Evolutionary conservation across 768 basidiomycete species (phyloP).

Genomic region (Tylopilus intermedius): DNA sequence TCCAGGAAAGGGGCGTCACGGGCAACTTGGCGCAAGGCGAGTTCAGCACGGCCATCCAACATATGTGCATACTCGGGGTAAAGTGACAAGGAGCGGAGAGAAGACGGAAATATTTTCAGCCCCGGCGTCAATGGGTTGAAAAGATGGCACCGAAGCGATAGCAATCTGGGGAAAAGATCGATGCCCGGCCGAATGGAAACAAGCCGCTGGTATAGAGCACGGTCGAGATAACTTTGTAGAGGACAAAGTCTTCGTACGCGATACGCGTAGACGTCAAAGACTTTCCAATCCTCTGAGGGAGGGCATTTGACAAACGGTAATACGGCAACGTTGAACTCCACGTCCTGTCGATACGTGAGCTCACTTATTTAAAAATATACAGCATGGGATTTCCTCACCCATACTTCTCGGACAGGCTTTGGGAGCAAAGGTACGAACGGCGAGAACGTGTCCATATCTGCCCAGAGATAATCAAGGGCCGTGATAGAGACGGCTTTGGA

Average conservation of each 20-base stretch:
- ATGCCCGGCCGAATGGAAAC: slow-evolving; percentile 7
- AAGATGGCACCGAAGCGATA: slow-evolving; percentile 11
- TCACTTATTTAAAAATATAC: neutral
- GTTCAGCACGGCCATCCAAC: slow-evolving; percentile 12
- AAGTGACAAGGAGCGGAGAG: slow-evolving; percentile 9
- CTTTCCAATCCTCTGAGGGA: slow-evolving; percentile 10
- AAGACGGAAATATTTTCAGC: slow-evolving; percentile 14
- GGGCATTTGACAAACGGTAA: slow-evolving; percentile 11
- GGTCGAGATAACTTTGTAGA: slow-evolving; percentile 3
- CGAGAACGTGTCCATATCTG: slow-evolving; percentile 15
- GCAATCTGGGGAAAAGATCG: slow-evolving; percentile 13
- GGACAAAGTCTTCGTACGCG: slow-evolving; percentile 14
- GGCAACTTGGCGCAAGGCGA: slow-evolving; percentile 14
- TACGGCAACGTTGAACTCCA: slow-evolving; percentile 2
- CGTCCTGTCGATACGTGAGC: slow-evolving; percentile 2
- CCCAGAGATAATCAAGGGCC: slow-evolving; percentile 18
- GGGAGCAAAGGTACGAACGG: slow-evolving; percentile 16
- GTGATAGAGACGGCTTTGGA: slow-evolving; percentile 9
- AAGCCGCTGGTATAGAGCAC: slow-evolving; percentile 17
- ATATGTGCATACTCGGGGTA: slow-evolving; percentile 10
- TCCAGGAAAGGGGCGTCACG: slow-evolving; percentile 11
- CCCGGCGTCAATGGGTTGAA: slow-evolving; percentile 7
- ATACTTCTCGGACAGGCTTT: slow-evolving; percentile 4
- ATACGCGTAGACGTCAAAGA: slow-evolving; percentile 15
- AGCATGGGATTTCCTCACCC: slow-evolving; percentile 1